phyloP scores from a whole-genome alignment of 306 rosid species.

The Fragaria iinumae region DNA sequence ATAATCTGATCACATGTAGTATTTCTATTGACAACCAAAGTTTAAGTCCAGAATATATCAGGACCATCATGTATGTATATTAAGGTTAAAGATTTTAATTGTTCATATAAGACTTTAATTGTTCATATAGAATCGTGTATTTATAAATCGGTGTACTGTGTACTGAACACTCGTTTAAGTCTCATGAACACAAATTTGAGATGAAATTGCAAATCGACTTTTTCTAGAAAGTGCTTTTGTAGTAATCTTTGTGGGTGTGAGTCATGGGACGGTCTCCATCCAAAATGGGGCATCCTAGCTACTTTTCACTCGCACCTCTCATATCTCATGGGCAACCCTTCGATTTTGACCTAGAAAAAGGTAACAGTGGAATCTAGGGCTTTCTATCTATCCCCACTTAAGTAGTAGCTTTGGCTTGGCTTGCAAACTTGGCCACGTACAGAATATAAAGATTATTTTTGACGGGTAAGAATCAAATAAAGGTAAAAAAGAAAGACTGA shows the following conservation, averaged over 20 bases:
- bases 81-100: no score
- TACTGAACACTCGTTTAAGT: no score
- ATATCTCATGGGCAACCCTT: constrained; percentile 47
- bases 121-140: no score
- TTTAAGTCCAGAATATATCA: no score
- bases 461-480: constrained; percentile 1
- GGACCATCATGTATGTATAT: no score
- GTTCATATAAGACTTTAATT: no score
- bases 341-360: constrained; percentile 32
- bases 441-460: background rate
- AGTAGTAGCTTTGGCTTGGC: constrained; percentile 33
- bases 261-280: constrained; percentile 33
- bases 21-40: constrained; percentile 15
- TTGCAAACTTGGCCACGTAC: constrained; percentile 17
- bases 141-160: no score
- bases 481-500: background rate
- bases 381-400: background rate
- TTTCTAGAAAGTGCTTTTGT: constrained; percentile 1
- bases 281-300: constrained; percentile 19
- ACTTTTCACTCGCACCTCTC: constrained; percentile 65
- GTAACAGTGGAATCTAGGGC: constrained; percentile 29
- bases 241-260: constrained; percentile 21
- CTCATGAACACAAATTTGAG: background rate
- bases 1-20: constrained; percentile 3
- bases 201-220: constrained; percentile 28